Evolutionary conservation across 108 stramenopile species (phyloP).

Genomic region (Phaeodactylum tricornutum): DNA sequence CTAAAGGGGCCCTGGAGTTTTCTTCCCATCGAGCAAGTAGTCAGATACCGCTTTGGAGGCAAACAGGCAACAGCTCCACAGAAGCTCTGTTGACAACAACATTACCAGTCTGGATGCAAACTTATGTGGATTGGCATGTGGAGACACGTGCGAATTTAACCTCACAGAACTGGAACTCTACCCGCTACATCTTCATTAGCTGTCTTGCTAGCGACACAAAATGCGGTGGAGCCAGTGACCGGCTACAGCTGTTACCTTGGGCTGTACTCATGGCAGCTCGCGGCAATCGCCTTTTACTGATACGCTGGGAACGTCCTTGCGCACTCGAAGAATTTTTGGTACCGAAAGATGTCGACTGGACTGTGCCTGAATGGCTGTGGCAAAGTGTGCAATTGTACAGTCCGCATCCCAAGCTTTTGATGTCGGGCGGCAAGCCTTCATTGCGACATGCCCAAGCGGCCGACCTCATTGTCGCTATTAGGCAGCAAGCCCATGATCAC

Average conservation of each 20-base stretch:
- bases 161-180: constrained; percentile 14
- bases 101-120: constrained; percentile 29
- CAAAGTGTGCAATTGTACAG: no score
- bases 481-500: constrained; percentile 8
- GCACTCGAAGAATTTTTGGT: background rate
- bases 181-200: constrained; percentile 13
- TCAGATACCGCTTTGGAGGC: no score
- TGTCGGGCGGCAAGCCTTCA: background rate
- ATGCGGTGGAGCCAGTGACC: constrained; percentile 42
- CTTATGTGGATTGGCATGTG: constrained; percentile 29
- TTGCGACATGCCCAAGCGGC: background rate
- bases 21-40: no score
- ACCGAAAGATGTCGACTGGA: background rate
- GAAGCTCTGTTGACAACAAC: no score
- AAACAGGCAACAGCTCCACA: no score
- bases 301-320: background rate
- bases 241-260: constrained; percentile 30
- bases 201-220: constrained; percentile 15
- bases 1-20: no score
- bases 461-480: background rate
- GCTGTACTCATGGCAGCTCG: background rate
- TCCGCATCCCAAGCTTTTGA: background rate
- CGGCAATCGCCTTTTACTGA: constrained; percentile 1
- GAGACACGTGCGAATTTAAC: constrained; percentile 1
- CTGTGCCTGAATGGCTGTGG: background rate